phyloP scores from a whole-genome alignment of 2,329 filamentous ascomycete genomes.

The Incumbomyces lentus region DNA sequence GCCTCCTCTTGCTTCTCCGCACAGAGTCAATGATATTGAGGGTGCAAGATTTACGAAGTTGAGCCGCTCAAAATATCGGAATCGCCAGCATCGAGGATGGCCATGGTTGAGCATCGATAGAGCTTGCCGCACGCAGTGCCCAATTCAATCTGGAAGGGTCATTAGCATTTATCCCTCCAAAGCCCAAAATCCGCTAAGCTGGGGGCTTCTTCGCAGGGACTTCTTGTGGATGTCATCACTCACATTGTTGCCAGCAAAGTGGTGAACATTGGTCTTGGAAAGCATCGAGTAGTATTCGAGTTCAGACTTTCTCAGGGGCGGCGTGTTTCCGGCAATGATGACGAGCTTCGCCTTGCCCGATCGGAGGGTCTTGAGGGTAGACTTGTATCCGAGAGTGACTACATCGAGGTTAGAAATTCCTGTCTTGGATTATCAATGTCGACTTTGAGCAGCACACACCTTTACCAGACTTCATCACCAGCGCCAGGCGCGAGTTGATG shows the following conservation, averaged over 20 bases:
- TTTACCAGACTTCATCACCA: slow-evolving; percentile 59
- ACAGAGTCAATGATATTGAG: not conserved
- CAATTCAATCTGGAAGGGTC: slow-evolving; percentile 70
- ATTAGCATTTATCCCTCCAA: slow-evolving; percentile 61
- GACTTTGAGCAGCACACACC: slow-evolving; percentile 23
- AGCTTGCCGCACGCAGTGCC: slow-evolving; percentile 98
- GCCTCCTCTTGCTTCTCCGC: not conserved
- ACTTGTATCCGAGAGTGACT: slow-evolving; percentile 87
- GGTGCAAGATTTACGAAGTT: not conserved
- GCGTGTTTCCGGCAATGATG: slow-evolving; percentile 91
- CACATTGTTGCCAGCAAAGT: slow-evolving; percentile 98
- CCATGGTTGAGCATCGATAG: slow-evolving; percentile 96
- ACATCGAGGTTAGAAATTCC: slow-evolving; percentile 11
- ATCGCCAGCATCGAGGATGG: slow-evolving; percentile 93
- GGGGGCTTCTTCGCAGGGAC: slow-evolving; percentile 85
- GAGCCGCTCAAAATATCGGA: slow-evolving; percentile 81
- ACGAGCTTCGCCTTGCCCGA: slow-evolving; percentile 98
- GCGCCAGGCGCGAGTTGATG: slow-evolving; percentile 61
- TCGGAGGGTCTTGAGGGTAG: slow-evolving; percentile 79
- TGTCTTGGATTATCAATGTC: too few relatives aligned
- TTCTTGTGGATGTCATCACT: slow-evolving; percentile 43
- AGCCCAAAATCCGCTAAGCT: slow-evolving; percentile 43
- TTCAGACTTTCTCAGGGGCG: slow-evolving; percentile 94
- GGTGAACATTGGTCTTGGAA: slow-evolving; percentile 75
- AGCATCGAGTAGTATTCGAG: slow-evolving; percentile 57